Evolutionary conservation across 441 rosid genomes (phyloP), one percentile per base, ranked within the genome.

Genomic region (Codiaeum variegatum): DNA sequence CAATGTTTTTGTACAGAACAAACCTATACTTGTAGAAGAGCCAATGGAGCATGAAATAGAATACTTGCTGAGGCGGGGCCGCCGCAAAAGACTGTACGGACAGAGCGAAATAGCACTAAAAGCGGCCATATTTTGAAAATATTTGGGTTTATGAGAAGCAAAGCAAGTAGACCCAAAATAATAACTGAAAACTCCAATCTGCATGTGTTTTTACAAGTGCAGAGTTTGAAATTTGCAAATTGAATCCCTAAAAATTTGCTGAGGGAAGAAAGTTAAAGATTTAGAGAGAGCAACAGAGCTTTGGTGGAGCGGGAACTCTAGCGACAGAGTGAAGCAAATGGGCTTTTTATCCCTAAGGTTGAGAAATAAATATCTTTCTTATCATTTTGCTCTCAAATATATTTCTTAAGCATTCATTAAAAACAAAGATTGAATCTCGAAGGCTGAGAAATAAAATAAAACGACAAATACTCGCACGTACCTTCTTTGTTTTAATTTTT

Each of bases 1-100:
- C 10, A 15, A 16, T 10, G 18, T 12, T 28, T 55, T 52, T n/a
- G 55, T n/a, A 28, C 46, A 6, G 44, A 64, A 38, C 60, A 49
- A 15, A 89, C 97, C 96, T 73, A 75, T 69, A 11, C 67, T 26
- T 16, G 67, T 54, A 59, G 94, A 67, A 71, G 95, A 85, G 76
- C 76, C 77, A 69, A 73, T 66, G 16, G 91, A 87, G 81, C 92
- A 90, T 0, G 84, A 83, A 69, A 93, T 46, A 38, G 70, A 73
- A 76, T 68, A 76, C 49, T 78, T 76, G 44, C 71, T 69, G n/a
- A 73, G 76, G 56, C 32, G 70, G 7, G 79, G 79, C 18, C 78
- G 82, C 78, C 76, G 82, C 10, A 73, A 66, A 75, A 82, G 70
- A 62, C 66, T 54, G 83, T 84, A 77, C 9, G 96, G 91, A 59